phyloP scores from a whole-genome alignment of 2,329 filamentous ascomycete species.

The Epichloe typhina region DNA sequence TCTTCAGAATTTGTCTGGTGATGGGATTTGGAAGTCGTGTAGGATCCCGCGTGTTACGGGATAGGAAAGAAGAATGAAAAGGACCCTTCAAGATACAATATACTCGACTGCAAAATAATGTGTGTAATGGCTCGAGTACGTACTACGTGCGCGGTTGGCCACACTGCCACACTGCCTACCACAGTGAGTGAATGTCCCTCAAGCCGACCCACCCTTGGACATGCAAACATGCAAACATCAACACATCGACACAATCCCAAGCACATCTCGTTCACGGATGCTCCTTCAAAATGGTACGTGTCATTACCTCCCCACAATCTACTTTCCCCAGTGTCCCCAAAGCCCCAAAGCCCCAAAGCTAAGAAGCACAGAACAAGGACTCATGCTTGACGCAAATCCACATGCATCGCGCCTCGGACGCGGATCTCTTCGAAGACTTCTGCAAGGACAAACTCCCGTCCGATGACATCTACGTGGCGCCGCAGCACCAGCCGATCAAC shows the following conservation, averaged over 20 bases:
- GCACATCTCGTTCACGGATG: not conserved
- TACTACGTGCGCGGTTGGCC: too few species aligned
- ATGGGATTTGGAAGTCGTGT: slow-evolving; percentile 8
- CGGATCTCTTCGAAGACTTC: slow-evolving; percentile 68
- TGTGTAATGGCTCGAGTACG: too few species aligned
- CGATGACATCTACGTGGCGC: slow-evolving; percentile 73
- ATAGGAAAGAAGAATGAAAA: too few species aligned
- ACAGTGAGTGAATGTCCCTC: too few species aligned
- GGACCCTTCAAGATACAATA: too few species aligned
- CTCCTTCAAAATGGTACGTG: not conserved
- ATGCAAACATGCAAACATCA: too few species aligned
- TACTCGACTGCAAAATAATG: too few species aligned
- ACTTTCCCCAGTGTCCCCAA: too few species aligned
- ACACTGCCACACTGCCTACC: too few species aligned
- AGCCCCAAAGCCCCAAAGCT: too few species aligned
- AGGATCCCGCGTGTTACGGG: too few species aligned
- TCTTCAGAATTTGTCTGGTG: slow-evolving; percentile 13
- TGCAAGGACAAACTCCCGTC: slow-evolving; percentile 56
- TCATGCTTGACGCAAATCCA: slow-evolving; percentile 63
- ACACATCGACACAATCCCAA: not conserved
- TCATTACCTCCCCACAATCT: not conserved
- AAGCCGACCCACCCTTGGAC: too few species aligned
- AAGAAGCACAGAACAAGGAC: slow-evolving; percentile 50
- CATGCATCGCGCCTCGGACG: slow-evolving; percentile 57
- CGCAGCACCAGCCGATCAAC: slow-evolving; percentile 68